Base-by-base conservation (phyloP, 2,329 filamentous ascomycete genomes). In the Macrophomina tecta region DNA sequence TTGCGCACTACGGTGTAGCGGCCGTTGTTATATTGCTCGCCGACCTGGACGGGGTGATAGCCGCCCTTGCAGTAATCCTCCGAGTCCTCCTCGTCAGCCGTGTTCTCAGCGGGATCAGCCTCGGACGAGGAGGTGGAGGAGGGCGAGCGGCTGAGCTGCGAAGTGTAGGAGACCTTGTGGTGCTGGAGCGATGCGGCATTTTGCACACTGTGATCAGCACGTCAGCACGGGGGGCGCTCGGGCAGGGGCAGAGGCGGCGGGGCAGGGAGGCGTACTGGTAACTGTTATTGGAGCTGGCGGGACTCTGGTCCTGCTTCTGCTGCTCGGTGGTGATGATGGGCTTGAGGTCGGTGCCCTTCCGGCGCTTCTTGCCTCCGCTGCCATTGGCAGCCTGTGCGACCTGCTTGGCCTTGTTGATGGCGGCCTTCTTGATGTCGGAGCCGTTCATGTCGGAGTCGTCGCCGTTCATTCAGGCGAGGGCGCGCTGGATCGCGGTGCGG, bases 41-140 rank as follows among this genome's bases (percentile, higher is more conserved):
- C 95, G 68, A 98, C 91, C 74, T 89, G 87, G 60, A 99, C 95
- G 2, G 95, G 95, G 77, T 99, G 95, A 80, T 98, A 99, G 69
- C 95, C 95, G 75, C 95, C 95, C 82, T 98, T 98, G 87, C 94
- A 97, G 84, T 99, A 99, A 81, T 99, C 95, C 81, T 98, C 94
- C 56, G 93, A 97, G 81, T 99, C 95, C 82, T 99, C 95, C 82
- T 99, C 95, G 78, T 98, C 95, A 76, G 94, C 94, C 46, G 94
- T 97, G 77, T 95, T 94, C 75, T 97, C 94, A 79, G 91, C 88
- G 73, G 88, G 86, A 69, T 81, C 82, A 78, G 97, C 94, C 81
- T 94, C 93, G 73, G 88, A 89, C 55, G 91, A 91, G 68, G 90
- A 92, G 66, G 89, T 87, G 64, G 91, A 91, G 63, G 90, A 90